Percentiles rank a stretch among this genome's conserved stretches.
Evolutionary conservation across 352 stramenopile species (phyloP).

Genomic region (Phytopythium chamaehyphon): DNA sequence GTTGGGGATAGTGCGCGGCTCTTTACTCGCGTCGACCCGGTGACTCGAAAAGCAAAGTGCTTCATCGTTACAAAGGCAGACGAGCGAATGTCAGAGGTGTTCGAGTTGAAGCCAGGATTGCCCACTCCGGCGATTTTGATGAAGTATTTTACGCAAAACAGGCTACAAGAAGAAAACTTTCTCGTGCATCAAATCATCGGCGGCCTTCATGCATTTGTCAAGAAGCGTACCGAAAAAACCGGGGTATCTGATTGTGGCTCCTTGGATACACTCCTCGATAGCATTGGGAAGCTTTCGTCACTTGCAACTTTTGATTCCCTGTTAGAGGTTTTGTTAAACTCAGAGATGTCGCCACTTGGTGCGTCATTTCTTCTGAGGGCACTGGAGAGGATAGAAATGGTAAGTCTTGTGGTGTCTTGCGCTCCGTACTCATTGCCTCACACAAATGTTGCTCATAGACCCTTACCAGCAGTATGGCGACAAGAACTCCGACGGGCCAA

Average conservation of each 20-base stretch:
- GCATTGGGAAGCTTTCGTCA: constrained; percentile 61
- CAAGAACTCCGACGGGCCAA: constrained; percentile 45
- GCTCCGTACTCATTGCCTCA: not conserved
- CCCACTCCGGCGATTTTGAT: constrained; percentile 62
- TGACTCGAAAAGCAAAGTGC: constrained; percentile 37
- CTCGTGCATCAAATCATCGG: constrained; percentile 77
- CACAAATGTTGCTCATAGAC: constrained; percentile 17
- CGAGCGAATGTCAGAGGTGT: constrained; percentile 39
- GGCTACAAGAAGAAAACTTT: constrained; percentile 86
- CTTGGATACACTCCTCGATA: constrained; percentile 48
- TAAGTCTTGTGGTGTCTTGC: constrained; percentile 11
- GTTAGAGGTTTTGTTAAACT: constrained; percentile 60
- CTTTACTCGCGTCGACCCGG: constrained; percentile 49
- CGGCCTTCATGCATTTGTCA: constrained; percentile 63
- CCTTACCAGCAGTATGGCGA: constrained; percentile 53
- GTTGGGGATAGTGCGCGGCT: constrained; percentile 63
- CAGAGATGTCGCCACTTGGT: constrained; percentile 54
- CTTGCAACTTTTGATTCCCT: constrained; percentile 63
- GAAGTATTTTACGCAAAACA: constrained; percentile 86
- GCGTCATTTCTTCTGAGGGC: constrained; percentile 58
- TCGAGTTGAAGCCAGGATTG: constrained; percentile 50
- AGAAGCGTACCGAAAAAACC: constrained; percentile 19
- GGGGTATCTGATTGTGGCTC: too few relatives aligned
- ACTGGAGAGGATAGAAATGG: constrained; percentile 57
- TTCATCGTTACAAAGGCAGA: constrained; percentile 38